A percentile compares a stretch with the other conserved stretches of the same genome.
These are phyloP conservation scores for Tolypocladium tundrense DNA, from an alignment of 2,329 filamentous ascomycete species.

Conservation along the genomic window DNA sequence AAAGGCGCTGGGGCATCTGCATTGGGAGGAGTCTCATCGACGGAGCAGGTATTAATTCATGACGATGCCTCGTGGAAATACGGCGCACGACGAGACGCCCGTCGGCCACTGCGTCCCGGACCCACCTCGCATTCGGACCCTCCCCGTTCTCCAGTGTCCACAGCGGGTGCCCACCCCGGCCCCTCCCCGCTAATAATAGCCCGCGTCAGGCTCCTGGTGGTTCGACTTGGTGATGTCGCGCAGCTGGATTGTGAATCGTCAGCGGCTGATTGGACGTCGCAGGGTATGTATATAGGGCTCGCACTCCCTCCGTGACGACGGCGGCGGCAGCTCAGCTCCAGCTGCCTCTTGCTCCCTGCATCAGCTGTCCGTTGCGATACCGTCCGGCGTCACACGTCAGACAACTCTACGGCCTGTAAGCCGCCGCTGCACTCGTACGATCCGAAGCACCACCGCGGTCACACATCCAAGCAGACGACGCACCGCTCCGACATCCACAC, in stretches of 20 bases:
- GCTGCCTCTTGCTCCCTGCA: neutral
- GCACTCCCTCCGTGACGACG: neutral
- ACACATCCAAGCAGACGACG: neutral
- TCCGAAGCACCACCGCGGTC: no score
- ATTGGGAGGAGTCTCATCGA: neutral
- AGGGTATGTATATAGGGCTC: neutral
- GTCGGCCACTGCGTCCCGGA: no score
- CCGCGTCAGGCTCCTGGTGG: no score
- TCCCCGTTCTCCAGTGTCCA: no score
- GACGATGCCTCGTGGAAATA: no score
- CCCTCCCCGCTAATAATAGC: no score
- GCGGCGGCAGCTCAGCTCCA: neutral
- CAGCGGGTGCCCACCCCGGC: no score
- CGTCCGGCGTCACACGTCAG: no score
- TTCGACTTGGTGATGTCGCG: neutral
- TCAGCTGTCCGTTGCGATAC: neutral
- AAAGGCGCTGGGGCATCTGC: neutral
- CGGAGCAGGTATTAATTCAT: no score
- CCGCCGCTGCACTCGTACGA: neutral
- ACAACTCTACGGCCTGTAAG: neutral
- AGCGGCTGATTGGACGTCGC: neutral
- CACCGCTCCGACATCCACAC: neutral
- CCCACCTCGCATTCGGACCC: no score
- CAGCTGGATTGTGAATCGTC: neutral
- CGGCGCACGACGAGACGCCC: no score